Base-by-base conservation (phyloP, 805 yeast genomes). In the Pichia sporocuriosa region DNA sequence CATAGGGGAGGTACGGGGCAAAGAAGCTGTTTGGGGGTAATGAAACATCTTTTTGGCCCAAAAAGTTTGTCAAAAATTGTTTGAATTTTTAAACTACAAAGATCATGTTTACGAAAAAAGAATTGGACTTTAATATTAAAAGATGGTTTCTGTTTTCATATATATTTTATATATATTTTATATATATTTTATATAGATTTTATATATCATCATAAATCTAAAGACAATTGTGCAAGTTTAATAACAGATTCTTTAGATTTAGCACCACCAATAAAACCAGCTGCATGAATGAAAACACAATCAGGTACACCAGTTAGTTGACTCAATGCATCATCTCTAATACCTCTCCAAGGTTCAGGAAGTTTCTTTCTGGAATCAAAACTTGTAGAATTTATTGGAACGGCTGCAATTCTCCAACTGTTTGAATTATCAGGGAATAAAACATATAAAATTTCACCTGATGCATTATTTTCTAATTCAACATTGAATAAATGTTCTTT, bases 261-360 rank as follows among this genome's bases (percentile, higher is more conserved):
- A 43, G 90, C 86, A 40, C 98, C 98, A 34, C 98, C 98, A 56
- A 93, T 93, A 65, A 93, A 93, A 0, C 98, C 97, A 32, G 95
- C 85, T 33, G 97, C 96, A 55, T 93, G 98, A 44, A 93, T 79
- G 58, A 93, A 93, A 17, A 89, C 77, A 59, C 96, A 85, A 8
- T 85, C 96, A 25, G 76, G 79, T 42, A 93, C 75, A n/a, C 95
- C 96, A 27, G 87, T 69, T 51, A 73, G 66, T 50, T 78, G 68
- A 51, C 84, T 75, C 52, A 93, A 72, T 30, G 70, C 84, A 24
- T 84, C 90, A 59, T 93, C 98, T 59, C 98, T 79, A 35, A 89
- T 67, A n/a, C 98, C 98, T 68, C 98, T 77, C 87, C 96, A 84
- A 16, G 77, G 73, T 61, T 84, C 93, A 12, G 96, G 97, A 45